Evolutionary conservation across 73 alveolate genomes (phyloP).

Genomic region (Paramecium octaurelia): DNA sequence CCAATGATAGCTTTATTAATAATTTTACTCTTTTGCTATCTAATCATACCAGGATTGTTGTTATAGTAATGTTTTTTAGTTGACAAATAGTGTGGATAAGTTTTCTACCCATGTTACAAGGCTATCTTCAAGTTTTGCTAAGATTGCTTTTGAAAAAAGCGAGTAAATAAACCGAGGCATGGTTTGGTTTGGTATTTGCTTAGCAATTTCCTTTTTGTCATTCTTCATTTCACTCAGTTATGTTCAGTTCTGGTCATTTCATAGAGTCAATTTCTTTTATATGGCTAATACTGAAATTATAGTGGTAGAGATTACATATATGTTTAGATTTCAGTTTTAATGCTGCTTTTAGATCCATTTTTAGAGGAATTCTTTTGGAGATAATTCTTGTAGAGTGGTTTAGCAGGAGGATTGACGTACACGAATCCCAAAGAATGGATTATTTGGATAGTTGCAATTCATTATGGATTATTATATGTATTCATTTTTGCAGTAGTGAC

Average conservation of each 20-base stretch:
- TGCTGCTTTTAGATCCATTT: constrained; percentile 21
- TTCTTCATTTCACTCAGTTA: background rate
- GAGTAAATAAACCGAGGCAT: background rate
- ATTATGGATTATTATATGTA: background rate
- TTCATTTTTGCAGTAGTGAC: constrained; percentile 7
- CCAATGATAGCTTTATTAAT: constrained; percentile 9
- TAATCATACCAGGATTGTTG: background rate
- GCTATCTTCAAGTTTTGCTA: background rate
- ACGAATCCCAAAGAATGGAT: constrained; percentile 21
- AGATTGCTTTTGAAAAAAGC: background rate
- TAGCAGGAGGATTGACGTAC: background rate
- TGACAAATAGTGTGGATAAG: background rate
- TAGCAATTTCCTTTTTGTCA: background rate
- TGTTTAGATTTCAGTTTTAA: background rate
- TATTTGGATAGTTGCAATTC: constrained; percentile 18
- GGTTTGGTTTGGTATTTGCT: background rate
- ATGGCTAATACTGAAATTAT: background rate
- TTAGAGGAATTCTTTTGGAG: constrained; percentile 15
- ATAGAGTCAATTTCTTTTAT: constrained; percentile 1
- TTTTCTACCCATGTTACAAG: constrained; percentile 31
- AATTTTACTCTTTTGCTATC: background rate
- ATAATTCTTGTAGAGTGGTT: background rate
- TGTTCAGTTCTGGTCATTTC: background rate
- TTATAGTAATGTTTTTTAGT: background rate
- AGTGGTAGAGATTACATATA: background rate